phyloP scores from a whole-genome alignment of 495 filamentous ascomycete genomes.

The Aspergillus campestris region DNA sequence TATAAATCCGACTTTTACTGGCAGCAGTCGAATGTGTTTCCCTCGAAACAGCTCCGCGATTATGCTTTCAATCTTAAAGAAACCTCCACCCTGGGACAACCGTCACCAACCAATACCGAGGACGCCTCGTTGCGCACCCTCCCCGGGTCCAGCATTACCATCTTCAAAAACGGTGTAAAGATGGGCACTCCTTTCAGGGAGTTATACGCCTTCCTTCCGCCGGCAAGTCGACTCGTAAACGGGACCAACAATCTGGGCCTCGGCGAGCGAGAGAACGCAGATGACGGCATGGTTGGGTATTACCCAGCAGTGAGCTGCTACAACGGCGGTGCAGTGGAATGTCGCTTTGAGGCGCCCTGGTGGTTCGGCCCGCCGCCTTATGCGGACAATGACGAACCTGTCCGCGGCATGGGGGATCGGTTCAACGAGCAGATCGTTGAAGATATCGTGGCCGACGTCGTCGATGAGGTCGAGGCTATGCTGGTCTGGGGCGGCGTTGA shows the following conservation, averaged over 20 bases:
- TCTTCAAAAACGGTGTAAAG: constrained; percentile 84
- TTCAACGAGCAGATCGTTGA: constrained; percentile 95
- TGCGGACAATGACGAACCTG: constrained; percentile 23
- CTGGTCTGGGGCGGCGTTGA: constrained; percentile 38
- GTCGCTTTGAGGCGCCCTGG: constrained; percentile 85
- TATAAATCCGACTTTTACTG: constrained; percentile 91
- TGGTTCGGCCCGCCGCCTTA: constrained; percentile 67
- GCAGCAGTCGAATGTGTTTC: constrained; percentile 86
- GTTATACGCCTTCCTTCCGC: constrained; percentile 85
- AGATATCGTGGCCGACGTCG: constrained; percentile 82
- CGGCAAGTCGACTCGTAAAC: constrained; percentile 60
- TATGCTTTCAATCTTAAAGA: constrained; percentile 43
- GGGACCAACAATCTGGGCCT: constrained; percentile 56
- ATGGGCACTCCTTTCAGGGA: constrained; percentile 86
- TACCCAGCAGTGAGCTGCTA: constrained; percentile 92
- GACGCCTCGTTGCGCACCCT: constrained; percentile 69
- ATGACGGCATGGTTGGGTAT: constrained; percentile 92
- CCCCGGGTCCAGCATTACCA: constrained; percentile 73
- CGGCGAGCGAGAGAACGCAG: constrained; percentile 70
- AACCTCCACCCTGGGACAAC: constrained; percentile 44
- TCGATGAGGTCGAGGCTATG: constrained; percentile 77
- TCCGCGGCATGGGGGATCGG: constrained; percentile 63
- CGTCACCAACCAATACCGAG: constrained; percentile 55
- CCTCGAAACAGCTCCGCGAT: constrained; percentile 82
- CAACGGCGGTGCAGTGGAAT: constrained; percentile 79